These are phyloP conservation scores for Wickerhamomyces mucosus DNA, from an alignment of 805 yeast genomes.

Conservation along the genomic window DNA sequence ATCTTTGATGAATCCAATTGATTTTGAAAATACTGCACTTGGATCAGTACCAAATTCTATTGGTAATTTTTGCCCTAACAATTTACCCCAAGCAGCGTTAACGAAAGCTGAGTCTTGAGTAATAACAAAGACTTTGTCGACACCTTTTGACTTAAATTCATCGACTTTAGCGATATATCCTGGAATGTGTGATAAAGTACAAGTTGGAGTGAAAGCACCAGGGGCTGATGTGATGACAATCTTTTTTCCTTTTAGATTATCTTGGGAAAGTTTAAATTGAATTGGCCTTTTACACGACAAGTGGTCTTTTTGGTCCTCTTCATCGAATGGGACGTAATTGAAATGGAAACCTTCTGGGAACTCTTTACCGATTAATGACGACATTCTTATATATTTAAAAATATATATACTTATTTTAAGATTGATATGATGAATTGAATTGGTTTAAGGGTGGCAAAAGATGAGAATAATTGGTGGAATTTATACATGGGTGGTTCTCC, in stretches of 20 bases:
- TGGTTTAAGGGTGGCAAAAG: too few relatives aligned
- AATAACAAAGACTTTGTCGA: slow-evolving; percentile 48
- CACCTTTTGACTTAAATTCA: slow-evolving; percentile 48
- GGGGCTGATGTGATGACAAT: slow-evolving; percentile 71
- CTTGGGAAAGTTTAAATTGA: slow-evolving; percentile 16
- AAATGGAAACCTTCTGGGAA: slow-evolving; percentile 22
- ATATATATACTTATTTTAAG: too few relatives aligned
- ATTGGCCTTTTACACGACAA: slow-evolving; percentile 19
- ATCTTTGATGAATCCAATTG: slow-evolving; percentile 51
- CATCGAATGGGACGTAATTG: slow-evolving; percentile 20
- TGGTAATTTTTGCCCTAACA: slow-evolving; percentile 25
- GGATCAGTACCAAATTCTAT: slow-evolving; percentile 57
- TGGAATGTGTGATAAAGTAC: slow-evolving; percentile 65
- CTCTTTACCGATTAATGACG: slow-evolving; percentile 14
- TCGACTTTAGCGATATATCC: slow-evolving; percentile 43
- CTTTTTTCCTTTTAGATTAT: slow-evolving; percentile 19
- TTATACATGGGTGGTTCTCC: too few relatives aligned
- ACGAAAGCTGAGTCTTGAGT: slow-evolving; percentile 70
- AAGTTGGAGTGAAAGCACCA: slow-evolving; percentile 83
- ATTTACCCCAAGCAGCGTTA: slow-evolving; percentile 54
- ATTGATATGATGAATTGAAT: too few relatives aligned
- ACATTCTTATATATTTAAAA: too few relatives aligned
- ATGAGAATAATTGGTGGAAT: too few relatives aligned
- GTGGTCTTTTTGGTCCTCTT: slow-evolving; percentile 17
- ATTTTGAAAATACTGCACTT: slow-evolving; percentile 44